Conservation (phyloP, 768 basidiomycete genomes). For the Lactarius akahatsu region DNA sequence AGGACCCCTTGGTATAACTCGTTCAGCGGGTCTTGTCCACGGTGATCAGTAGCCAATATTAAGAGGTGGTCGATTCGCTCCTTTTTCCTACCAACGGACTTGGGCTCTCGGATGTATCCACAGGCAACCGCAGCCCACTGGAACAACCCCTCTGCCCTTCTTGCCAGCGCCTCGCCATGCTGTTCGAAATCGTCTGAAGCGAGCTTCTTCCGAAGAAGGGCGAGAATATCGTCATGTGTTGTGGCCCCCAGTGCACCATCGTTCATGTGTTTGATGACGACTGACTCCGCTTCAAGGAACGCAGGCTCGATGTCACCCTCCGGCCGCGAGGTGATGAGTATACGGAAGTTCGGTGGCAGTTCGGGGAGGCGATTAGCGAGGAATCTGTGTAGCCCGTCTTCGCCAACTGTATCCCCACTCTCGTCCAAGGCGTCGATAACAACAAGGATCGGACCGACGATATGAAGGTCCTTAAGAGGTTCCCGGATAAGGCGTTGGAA, state of each 20-base stretch:
- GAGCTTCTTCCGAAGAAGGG: background rate
- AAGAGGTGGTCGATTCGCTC: background rate
- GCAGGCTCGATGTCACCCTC: background rate
- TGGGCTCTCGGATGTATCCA: background rate
- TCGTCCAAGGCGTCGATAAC: constrained; percentile 9
- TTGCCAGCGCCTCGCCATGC: background rate
- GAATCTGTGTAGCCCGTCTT: background rate
- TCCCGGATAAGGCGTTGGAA: background rate
- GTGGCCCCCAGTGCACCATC: background rate
- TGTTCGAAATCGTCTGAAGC: background rate
- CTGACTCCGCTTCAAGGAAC: background rate
- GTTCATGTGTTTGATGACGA: background rate
- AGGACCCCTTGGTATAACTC: background rate
- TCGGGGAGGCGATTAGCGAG: background rate
- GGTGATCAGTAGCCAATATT: background rate
- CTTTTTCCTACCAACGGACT: background rate
- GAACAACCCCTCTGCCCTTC: constrained; percentile 3
- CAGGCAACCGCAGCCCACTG: background rate
- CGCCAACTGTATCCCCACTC: background rate
- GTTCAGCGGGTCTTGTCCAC: background rate
- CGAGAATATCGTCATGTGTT: background rate
- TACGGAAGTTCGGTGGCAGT: constrained; percentile 6
- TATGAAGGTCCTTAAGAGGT: background rate
- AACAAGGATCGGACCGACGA: background rate
- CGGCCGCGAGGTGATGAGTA: constrained; percentile 2